Conservation (phyloP, 2,329 filamentous ascomycete genomes). For the Colletotrichum musae region DNA sequence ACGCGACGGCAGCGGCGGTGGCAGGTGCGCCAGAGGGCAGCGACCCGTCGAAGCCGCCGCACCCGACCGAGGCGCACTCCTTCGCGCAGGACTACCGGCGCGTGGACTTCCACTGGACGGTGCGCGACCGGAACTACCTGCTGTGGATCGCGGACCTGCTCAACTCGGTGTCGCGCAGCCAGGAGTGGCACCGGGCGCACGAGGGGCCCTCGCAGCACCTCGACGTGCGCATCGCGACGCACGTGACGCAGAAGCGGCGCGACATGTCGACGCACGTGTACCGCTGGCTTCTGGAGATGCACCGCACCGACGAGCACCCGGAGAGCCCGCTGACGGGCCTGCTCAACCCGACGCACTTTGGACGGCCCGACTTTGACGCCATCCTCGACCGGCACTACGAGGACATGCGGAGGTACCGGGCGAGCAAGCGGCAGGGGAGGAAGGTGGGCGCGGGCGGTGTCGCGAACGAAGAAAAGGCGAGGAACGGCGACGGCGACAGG, state of each 20-base stretch:
- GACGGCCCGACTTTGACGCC: slow-evolving; percentile 65
- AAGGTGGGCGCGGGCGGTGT: slow-evolving; percentile 30
- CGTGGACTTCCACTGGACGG: slow-evolving; percentile 74
- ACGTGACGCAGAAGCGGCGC: slow-evolving; percentile 69
- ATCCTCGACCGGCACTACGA: slow-evolving; percentile 70
- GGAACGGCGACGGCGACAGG: not conserved
- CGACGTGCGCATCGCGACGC: slow-evolving; percentile 69
- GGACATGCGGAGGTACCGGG: slow-evolving; percentile 61
- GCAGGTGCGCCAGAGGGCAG: slow-evolving; percentile 30
- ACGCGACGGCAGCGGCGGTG: not conserved
- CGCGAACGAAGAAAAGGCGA: not conserved
- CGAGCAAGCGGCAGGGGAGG: slow-evolving; percentile 42
- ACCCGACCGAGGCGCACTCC: slow-evolving; percentile 41
- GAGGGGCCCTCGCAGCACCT: slow-evolving; percentile 54
- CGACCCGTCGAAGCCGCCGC: slow-evolving; percentile 36
- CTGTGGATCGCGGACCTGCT: slow-evolving; percentile 71
- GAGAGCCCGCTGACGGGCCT: slow-evolving; percentile 68
- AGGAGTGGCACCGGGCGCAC: slow-evolving; percentile 55
- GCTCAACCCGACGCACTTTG: slow-evolving; percentile 67
- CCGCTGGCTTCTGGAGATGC: slow-evolving; percentile 69
- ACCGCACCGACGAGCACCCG: slow-evolving; percentile 65
- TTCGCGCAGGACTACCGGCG: slow-evolving; percentile 60
- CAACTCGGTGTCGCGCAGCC: slow-evolving; percentile 60
- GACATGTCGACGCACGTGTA: slow-evolving; percentile 68
- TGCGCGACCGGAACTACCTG: slow-evolving; percentile 69